Evolutionary conservation across 345 rosid species (phyloP).

Genomic region (Rhizophora apiculata): DNA sequence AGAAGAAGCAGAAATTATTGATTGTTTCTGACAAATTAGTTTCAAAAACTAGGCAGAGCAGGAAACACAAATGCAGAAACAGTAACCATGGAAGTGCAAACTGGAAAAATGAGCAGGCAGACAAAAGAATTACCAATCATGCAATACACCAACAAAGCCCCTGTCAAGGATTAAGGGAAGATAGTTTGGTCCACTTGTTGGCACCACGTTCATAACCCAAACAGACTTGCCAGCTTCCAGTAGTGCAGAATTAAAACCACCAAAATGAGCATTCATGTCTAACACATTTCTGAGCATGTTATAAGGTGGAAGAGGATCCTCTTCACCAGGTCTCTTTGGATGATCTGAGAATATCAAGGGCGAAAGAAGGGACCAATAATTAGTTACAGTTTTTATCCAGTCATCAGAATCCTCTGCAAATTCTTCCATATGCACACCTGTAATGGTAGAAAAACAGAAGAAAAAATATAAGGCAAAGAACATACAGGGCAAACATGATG

Average conservation of each 20-base stretch:
- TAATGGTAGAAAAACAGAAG: neutral
- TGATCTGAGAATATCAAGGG: conserved; percentile 99
- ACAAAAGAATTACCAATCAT: conserved; percentile 70
- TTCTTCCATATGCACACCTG: conserved; percentile 71
- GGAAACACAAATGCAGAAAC: too few relatives aligned
- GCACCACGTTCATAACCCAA: conserved; percentile 99
- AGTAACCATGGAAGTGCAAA: too few relatives aligned
- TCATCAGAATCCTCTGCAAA: conserved; percentile 54
- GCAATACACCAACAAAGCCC: conserved; percentile 86
- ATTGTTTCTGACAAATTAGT: too few relatives aligned
- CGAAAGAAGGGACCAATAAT: conserved; percentile 96
- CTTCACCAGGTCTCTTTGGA: conserved; percentile 99
- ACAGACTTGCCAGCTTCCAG: conserved; percentile 76
- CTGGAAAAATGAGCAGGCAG: neutral
- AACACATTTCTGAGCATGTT: conserved; percentile 95
- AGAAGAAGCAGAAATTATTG: too few relatives aligned
- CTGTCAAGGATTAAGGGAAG: conserved; percentile 89
- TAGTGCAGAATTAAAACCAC: conserved; percentile 84
- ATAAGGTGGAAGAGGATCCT: conserved; percentile 96
- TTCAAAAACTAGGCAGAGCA: too few relatives aligned
- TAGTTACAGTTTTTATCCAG: conserved; percentile 55
- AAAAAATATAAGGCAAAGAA: neutral
- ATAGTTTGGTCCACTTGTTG: conserved; percentile 74
- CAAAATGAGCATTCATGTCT: conserved; percentile 93
- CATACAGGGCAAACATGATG: neutral